Evolutionary conservation across 768 basidiomycete genomes (phyloP).

Genomic region (Tulasnella sp.): DNA sequence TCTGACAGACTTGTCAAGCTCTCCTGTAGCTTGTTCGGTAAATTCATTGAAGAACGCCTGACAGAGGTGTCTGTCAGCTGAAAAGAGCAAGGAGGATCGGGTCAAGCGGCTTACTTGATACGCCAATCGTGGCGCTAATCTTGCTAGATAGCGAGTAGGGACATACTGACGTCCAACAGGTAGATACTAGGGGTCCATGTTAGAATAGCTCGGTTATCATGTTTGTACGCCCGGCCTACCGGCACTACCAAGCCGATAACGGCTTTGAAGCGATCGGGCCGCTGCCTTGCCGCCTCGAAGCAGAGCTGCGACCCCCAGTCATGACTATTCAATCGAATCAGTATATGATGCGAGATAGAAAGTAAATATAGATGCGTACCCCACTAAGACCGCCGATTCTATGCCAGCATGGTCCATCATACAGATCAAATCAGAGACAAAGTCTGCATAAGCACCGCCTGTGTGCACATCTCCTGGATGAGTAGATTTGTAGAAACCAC

Average conservation of each 20-base stretch:
- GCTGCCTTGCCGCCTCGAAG: conserved; percentile 62
- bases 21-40: conserved; percentile 46
- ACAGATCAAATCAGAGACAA: conserved; percentile 61
- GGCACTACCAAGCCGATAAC: conserved; percentile 60
- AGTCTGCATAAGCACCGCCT: conserved; percentile 50
- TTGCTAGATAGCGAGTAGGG: conserved; percentile 43
- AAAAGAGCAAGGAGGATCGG: too few species aligned
- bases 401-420: conserved; percentile 53
- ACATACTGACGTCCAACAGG: conserved; percentile 48
- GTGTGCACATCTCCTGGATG: conserved; percentile 59
- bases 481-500: conserved; percentile 66
- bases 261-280: conserved; percentile 59
- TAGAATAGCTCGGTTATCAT: not conserved
- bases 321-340: conserved; percentile 44
- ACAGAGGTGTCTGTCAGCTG: not conserved
- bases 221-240: conserved; percentile 39
- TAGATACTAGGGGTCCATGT: conserved; percentile 49
- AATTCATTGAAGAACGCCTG: conserved; percentile 51
- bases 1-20: conserved; percentile 56
- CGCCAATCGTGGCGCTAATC: conserved; percentile 48
- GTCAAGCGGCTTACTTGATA: conserved; percentile 39
- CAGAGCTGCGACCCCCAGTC: conserved; percentile 67
- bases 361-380: conserved; percentile 44
- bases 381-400: conserved; percentile 52
- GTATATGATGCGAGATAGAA: not conserved